Conservation (phyloP, 306 rosid species). For the Medicago ruthenica region DNA sequence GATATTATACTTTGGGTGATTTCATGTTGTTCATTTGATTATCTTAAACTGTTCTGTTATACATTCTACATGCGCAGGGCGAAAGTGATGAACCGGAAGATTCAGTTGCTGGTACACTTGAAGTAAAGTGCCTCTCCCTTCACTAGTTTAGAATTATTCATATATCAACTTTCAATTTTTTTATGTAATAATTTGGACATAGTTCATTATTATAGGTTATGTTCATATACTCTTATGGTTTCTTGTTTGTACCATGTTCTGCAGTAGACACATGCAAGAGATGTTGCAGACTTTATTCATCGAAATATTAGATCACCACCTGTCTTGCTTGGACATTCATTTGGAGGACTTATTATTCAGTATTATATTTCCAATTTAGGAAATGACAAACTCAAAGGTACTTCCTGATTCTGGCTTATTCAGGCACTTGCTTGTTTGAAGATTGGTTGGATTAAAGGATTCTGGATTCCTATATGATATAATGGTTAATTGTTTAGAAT, state of each 20-base stretch:
- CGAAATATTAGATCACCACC: constrained; percentile 59
- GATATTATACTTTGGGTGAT: constrained; percentile 13
- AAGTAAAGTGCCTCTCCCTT: constrained; percentile 56
- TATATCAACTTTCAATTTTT: constrained; percentile 27
- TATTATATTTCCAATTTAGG: constrained; percentile 66
- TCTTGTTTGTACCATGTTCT: constrained; percentile 44
- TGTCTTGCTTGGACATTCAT: constrained; percentile 84
- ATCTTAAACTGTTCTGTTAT: constrained; percentile 13
- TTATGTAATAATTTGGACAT: background rate
- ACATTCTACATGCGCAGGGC: constrained; percentile 58
- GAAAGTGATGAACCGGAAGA: constrained; percentile 84
- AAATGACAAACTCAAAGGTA: constrained; percentile 57
- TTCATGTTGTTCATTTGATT: constrained; percentile 1
- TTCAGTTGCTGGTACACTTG: constrained; percentile 83
- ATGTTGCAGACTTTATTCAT: constrained; percentile 78
- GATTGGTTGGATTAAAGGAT: constrained; percentile 2
- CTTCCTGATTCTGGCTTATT: constrained; percentile 40
- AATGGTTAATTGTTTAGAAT: too few relatives aligned
- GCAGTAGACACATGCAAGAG: constrained; percentile 91
- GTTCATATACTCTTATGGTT: constrained; percentile 38
- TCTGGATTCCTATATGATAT: background rate
- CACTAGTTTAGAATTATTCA: constrained; percentile 6
- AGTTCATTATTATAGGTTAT: constrained; percentile 9
- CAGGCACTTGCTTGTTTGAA: constrained; percentile 18
- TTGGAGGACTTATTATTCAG: constrained; percentile 90